Conservation (phyloP, 352 stramenopile species). For the Phytophthora colocasiae region DNA sequence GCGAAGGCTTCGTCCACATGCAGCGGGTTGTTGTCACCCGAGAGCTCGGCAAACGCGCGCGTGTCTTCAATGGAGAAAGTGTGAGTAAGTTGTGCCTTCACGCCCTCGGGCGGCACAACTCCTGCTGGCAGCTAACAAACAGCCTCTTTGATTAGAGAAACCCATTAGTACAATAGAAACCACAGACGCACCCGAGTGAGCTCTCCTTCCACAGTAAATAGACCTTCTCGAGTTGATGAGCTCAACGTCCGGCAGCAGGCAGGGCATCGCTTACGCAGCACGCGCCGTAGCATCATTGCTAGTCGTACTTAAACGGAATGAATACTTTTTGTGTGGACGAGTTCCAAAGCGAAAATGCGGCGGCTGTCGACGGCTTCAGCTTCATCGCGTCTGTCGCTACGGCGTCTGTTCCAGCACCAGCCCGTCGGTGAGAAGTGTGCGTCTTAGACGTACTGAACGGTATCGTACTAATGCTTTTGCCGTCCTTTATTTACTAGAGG, state of each 20-base stretch:
- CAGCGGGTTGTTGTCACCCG: slow-evolving; percentile 81
- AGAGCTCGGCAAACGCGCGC: slow-evolving; percentile 61
- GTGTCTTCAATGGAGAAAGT: slow-evolving; percentile 72
- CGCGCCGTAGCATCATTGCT: not conserved
- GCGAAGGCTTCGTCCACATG: slow-evolving; percentile 67
- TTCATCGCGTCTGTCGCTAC: slow-evolving; percentile 35
- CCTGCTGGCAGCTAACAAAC: slow-evolving; percentile 51
- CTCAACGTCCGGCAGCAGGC: slow-evolving; percentile 18
- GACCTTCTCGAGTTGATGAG: slow-evolving; percentile 10
- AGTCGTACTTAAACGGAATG: slow-evolving; percentile 28
- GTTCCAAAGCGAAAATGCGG: slow-evolving; percentile 29
- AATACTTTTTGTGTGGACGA: slow-evolving; percentile 23
- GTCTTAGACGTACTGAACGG: not conserved
- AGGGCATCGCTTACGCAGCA: slow-evolving; percentile 1
- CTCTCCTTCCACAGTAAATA: slow-evolving; percentile 43
- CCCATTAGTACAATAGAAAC: not conserved
- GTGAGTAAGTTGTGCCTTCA: slow-evolving; percentile 66
- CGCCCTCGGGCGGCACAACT: slow-evolving; percentile 54
- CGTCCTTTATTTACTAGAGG: slow-evolving; percentile 27
- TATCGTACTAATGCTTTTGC: slow-evolving; percentile 5
- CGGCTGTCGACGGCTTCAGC: slow-evolving; percentile 38
- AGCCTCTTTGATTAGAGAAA: not conserved
- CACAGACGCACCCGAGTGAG: slow-evolving; percentile 36
- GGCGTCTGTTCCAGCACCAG: slow-evolving; percentile 43
- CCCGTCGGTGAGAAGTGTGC: slow-evolving; percentile 38